Conservation (phyloP, 2,329 filamentous ascomycete genomes). For the Berkeleyomyces rouxiae region DNA sequence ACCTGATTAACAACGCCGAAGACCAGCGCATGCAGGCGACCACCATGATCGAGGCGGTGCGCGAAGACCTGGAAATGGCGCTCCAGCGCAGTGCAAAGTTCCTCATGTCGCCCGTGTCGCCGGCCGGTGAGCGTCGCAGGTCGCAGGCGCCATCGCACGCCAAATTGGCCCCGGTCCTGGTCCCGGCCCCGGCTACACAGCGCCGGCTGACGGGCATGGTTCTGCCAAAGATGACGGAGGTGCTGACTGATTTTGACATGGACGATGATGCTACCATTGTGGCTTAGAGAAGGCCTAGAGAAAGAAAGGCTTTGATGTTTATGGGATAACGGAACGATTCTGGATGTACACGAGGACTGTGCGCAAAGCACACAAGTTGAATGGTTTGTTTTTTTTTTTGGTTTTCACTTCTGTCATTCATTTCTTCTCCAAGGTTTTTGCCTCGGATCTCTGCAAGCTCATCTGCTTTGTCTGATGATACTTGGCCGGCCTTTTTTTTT, state of each 20-base stretch:
- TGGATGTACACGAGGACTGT: neutral
- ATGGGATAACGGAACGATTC: neutral
- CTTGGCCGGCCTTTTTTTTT: neutral
- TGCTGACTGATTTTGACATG: neutral
- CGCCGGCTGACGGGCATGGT: neutral
- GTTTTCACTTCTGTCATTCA: neutral
- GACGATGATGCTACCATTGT: conserved; percentile 4
- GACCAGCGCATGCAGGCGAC: conserved; percentile 11
- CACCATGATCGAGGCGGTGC: conserved; percentile 11
- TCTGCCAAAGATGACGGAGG: neutral
- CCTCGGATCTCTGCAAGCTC: neutral
- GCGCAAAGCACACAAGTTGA: neutral
- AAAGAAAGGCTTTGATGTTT: neutral
- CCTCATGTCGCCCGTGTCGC: conserved; percentile 1
- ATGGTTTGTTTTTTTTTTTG: conserved; percentile 1
- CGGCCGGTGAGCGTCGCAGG: neutral
- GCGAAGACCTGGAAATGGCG: conserved; percentile 9
- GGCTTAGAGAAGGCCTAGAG: neutral
- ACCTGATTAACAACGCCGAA: neutral
- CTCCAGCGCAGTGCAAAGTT: conserved; percentile 5
- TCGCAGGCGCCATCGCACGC: neutral
- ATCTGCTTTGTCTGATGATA: neutral
- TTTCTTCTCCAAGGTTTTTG: neutral
- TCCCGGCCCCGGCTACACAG: neutral
- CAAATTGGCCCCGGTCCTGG: neutral